Base-by-base conservation (phyloP, 345 rosid species). In the Orychophragmus violaceus region DNA sequence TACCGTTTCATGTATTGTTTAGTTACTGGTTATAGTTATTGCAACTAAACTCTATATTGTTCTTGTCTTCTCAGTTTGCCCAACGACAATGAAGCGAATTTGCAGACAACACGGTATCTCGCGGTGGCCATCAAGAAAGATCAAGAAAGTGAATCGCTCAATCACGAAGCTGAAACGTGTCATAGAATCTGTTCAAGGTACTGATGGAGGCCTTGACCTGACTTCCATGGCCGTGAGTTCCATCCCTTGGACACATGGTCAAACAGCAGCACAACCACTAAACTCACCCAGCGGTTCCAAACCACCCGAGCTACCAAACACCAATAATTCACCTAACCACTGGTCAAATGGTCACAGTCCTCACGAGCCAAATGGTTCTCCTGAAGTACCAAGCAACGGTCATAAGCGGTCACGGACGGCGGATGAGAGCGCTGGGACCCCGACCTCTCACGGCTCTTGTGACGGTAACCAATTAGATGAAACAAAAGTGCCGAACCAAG, bases 51-150 rank as follows among this genome's bases (percentile, higher is more conserved):
- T 75, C n/a, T 54, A 10, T 24, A 32, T 57, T 64, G 30, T 18
- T 54, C 32, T 62, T 68, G 62, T 69, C 69, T 24, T 69, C 69
- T 24, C 89, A 92, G 98, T 92, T 78, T 92, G 96, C 62, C 98
- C 98, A 5, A 92, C 98, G 10, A 89, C 98, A 68, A 89, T 92
- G 98, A 92, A 92, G 84, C 92, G 96, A 46, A 92, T 92, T 57
- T 92, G 98, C 85, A 80, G 98, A 79, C 98, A 92, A 77, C 95
- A 92, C 44, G 98, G 98, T 53, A 92, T 92, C 77, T 84, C 93
- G 6, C 76, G 96, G 45, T 92, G 98, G 98, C 98, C 98, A 24
- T 89, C 98, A 19, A 91, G 98, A 57, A 89, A 87, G 84, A 92
- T 89, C 74, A 92, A 89, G 82, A 92, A 89, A 79, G 98, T 92